Percentiles rank a stretch among this genome's conserved stretches.
Evolutionary conservation across 1,139 yeast species (phyloP).

Genomic region (Suhomyces bokatorum): DNA sequence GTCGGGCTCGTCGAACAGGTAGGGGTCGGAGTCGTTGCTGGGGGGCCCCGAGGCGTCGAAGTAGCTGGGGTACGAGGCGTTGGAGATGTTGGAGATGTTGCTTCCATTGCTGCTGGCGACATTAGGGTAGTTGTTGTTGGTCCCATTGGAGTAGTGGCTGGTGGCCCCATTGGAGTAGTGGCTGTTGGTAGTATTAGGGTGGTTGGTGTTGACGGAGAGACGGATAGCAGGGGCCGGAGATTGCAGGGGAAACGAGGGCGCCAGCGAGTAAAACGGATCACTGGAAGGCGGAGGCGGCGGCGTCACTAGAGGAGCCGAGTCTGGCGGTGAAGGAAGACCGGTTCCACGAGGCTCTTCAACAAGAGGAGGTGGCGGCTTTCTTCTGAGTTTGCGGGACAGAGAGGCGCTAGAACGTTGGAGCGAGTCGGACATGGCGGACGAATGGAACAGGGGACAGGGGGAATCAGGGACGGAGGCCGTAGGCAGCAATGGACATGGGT

Average conservation of each 20-base stretch:
- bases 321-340: too few species aligned
- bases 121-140: neutral
- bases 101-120: too few species aligned
- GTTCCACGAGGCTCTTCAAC: neutral
- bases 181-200: too few species aligned
- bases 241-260: neutral
- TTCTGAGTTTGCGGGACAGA: slow-evolving; percentile 17
- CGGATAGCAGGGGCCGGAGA: neutral
- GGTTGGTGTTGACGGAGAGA: neutral
- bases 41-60: neutral
- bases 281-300: too few species aligned
- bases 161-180: too few species aligned
- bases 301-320: too few species aligned
- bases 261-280: too few species aligned
- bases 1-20: neutral
- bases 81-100: too few species aligned
- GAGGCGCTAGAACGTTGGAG: neutral
- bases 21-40: neutral
- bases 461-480: neutral
- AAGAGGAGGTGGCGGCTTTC: slow-evolving; percentile 34
- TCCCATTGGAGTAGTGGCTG: too few species aligned
- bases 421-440: neutral
- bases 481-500: slow-evolving; percentile 1
- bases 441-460: neutral
- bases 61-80: neutral